Percentiles rank a stretch among this genome's conserved stretches.
Evolutionary conservation across 768 basidiomycete genomes (phyloP).

Genomic region (Boletus pseudopeckii): DNA sequence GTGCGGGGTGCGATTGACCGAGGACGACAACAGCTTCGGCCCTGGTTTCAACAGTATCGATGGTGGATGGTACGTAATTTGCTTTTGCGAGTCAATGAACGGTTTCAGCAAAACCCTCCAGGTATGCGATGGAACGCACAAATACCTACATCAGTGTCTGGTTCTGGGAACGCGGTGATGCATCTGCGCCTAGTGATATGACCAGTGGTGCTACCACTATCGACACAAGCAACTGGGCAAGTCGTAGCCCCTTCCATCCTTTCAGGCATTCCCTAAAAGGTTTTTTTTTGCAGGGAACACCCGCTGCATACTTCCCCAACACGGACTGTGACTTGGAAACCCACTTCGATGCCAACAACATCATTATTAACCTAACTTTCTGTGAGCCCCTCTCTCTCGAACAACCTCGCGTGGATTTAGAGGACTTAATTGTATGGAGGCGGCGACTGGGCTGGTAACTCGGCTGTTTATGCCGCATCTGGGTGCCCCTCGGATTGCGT

Average conservation of each 20-base stretch:
- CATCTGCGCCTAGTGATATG: conserved; percentile 34
- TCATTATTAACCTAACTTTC: conserved; percentile 35
- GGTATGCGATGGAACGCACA: conserved; percentile 41
- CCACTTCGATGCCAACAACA: conserved; percentile 32
- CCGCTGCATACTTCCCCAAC: conserved; percentile 35
- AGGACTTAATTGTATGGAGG: conserved; percentile 14
- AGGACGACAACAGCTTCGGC: conserved; percentile 27
- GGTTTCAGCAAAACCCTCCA: not conserved
- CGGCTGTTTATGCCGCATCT: conserved; percentile 25
- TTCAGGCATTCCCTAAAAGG: not conserved
- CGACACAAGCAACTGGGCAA: conserved; percentile 26
- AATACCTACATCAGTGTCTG: conserved; percentile 35
- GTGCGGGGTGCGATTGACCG: conserved; percentile 33
- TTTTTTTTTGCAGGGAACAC: conserved; percentile 25
- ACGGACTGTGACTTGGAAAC: conserved; percentile 40
- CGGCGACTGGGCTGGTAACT: conserved; percentile 30
- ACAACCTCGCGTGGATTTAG: not conserved
- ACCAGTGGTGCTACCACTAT: conserved; percentile 17
- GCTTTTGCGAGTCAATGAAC: not conserved
- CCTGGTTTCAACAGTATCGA: conserved; percentile 31
- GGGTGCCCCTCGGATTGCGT: conserved; percentile 32
- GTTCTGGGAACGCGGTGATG: conserved; percentile 38
- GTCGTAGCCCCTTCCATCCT: not conserved
- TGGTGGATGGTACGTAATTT: conserved; percentile 39
- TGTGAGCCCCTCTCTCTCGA: conserved; percentile 19